Percentiles rank a stretch among this genome's conserved stretches.
These are phyloP conservation scores for Saccharomycopsis sp. DNA, from an alignment of 805 yeast genomes.

Conservation along the genomic window DNA sequence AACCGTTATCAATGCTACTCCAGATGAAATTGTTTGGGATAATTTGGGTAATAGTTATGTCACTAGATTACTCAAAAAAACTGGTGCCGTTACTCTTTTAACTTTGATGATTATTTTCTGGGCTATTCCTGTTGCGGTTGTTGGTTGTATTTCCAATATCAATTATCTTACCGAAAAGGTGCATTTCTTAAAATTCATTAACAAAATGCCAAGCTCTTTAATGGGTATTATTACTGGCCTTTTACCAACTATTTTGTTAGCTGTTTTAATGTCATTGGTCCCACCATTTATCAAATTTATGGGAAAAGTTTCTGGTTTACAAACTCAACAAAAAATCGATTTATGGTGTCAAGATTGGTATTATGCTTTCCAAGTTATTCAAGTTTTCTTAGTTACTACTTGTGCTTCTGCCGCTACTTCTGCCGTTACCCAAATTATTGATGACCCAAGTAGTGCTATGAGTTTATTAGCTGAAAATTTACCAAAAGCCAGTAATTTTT, in stretches of 20 bases:
- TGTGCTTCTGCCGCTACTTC: constrained; percentile 74
- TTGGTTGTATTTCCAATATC: constrained; percentile 86
- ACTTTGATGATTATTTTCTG: constrained; percentile 72
- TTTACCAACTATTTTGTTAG: constrained; percentile 72
- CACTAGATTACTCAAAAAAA: constrained; percentile 45
- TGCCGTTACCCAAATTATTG: constrained; percentile 57
- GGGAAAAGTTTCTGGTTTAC: constrained; percentile 66
- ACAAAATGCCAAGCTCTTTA: constrained; percentile 57
- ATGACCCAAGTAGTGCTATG: constrained; percentile 65
- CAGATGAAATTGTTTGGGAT: constrained; percentile 80
- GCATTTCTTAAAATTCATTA: constrained; percentile 65
- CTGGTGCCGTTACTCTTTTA: constrained; percentile 53
- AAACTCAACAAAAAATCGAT: constrained; percentile 66
- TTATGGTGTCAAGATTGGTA: constrained; percentile 79
- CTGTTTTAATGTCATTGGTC: constrained; percentile 74
- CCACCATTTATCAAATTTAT: constrained; percentile 73
- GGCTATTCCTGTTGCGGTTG: constrained; percentile 97
- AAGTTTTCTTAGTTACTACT: constrained; percentile 79
- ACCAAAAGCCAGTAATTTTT: constrained; percentile 88
- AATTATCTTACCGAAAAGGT: constrained; percentile 60
- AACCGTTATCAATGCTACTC: constrained; percentile 53
- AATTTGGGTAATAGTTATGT: constrained; percentile 51
- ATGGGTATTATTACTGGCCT: constrained; percentile 83
- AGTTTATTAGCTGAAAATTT: constrained; percentile 59
- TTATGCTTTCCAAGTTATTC: constrained; percentile 84